Conservation (phyloP, 2,329 filamentous ascomycete species). For the Geosmithia morbida region DNA sequence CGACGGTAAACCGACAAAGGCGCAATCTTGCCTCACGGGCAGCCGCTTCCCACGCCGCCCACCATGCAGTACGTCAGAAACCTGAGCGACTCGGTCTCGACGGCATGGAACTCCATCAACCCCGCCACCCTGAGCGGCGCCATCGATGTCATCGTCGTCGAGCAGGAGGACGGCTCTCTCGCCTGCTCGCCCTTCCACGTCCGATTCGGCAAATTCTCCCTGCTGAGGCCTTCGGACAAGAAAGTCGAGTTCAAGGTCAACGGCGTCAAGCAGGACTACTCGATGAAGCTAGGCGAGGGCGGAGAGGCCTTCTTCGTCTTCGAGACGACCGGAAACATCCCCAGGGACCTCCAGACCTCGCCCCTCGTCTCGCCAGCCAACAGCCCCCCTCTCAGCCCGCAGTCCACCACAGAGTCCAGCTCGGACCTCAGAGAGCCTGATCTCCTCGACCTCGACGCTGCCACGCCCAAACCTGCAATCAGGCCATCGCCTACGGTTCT, state of each 20-base stretch:
- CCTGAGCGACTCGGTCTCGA: conserved; percentile 88
- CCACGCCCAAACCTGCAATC: conserved; percentile 19
- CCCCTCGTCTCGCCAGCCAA: conserved; percentile 81
- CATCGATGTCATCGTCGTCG: conserved; percentile 97
- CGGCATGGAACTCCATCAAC: conserved; percentile 99
- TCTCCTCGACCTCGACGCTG: conserved; percentile 48
- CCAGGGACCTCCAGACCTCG: conserved; percentile 87
- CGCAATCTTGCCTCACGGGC: neutral
- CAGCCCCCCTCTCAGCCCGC: conserved; percentile 53
- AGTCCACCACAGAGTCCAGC: conserved; percentile 8
- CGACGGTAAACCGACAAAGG: no score
- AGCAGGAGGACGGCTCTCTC: conserved; percentile 81
- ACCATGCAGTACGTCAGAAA: conserved; percentile 96
- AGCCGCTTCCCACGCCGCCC: conserved; percentile 6
- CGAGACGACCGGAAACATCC: conserved; percentile 82
- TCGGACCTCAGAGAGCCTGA: conserved; percentile 51
- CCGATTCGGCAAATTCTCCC: conserved; percentile 95
- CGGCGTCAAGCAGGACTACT: conserved; percentile 76
- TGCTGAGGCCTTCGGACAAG: conserved; percentile 90
- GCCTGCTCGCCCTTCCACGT: conserved; percentile 97
- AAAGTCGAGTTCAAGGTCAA: conserved; percentile 98
- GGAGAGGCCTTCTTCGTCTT: conserved; percentile 99
- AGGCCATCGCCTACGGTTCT: conserved; percentile 11
- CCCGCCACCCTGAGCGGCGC: conserved; percentile 92
- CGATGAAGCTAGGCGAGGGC: conserved; percentile 96